Evolutionary conservation across 2,329 filamentous ascomycete species (phyloP), one percentile per base, ranked within the genome.

Genomic region (Monosporascus sp.): DNA sequence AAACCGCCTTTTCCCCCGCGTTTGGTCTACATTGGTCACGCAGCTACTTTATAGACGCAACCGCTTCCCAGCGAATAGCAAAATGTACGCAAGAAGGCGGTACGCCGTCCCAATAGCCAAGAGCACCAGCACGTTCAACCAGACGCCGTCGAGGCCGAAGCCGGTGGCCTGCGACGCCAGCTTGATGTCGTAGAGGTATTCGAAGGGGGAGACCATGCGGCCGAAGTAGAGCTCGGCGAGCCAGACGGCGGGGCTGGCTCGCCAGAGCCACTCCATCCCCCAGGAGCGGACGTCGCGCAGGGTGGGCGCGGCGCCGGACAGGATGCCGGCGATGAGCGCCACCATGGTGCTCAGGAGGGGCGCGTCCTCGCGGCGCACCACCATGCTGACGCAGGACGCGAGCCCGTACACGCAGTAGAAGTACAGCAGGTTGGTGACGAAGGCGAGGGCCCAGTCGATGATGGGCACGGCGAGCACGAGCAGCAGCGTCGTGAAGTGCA

Each of bases 361-460:
- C 0, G 80, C 81, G 55, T 84, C 78, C 63, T 84, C 80, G 7
- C 81, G 68, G 20, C 76, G 73, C 22, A 77, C 73, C 1, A 83
- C 60, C 78, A 84, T 82, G 53, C 74, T 79, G 17, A 83, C 65
- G 31, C 72, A 67, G 36, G 73, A 77, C 0, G 81, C 75, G 7
- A 84, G 70, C 0, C 81, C 80, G 62, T 83, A 84, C 49, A 84
- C 79, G 60, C 77, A 78, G 67, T 77, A 85, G 60, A 82, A 83
- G 66, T 83, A 84, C 9, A 77, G 56, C 46, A 83, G 60, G 52
- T 83, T 83, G 7, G 72, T 73, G 16, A 71, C 51, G 61, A 79
- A 83, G 26, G 77, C 76, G 9, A 72, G 64, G 22, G 65, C 63
- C 69, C 76, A 84, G n/a, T 64, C 61, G 19, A 83, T 80, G 22